phyloP scores from a whole-genome alignment of 176 grass and related monocot genomes.

The Rhipidocladum racemiflorum region DNA sequence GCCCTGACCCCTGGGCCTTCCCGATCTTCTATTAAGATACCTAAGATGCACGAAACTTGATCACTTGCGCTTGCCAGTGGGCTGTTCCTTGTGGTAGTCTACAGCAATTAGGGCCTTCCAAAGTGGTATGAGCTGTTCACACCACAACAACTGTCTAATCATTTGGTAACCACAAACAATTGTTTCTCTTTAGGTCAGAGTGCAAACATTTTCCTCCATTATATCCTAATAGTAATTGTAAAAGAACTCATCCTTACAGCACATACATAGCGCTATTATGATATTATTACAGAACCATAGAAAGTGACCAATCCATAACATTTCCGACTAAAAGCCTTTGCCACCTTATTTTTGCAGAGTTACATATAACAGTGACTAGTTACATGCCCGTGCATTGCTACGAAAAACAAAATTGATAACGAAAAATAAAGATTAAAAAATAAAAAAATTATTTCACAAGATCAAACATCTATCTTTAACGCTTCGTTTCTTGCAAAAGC shows the following conservation, averaged over 20 bases:
- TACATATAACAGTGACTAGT: background rate
- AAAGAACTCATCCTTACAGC: conserved; percentile 36
- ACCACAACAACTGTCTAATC: conserved; percentile 27
- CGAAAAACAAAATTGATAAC: no score
- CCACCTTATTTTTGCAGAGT: background rate
- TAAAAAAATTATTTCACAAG: no score
- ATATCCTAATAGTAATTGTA: conserved; percentile 17
- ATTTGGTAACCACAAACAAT: conserved; percentile 25
- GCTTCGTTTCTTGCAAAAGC: no score
- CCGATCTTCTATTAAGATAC: conserved; percentile 21
- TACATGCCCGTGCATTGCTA: no score
- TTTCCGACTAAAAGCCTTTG: background rate
- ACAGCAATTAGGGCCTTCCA: conserved; percentile 2
- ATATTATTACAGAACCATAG: background rate
- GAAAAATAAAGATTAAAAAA: no score
- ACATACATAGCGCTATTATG: conserved; percentile 8
- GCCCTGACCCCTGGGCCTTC: background rate
- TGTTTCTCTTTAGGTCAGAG: conserved; percentile 33
- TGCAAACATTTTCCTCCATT: conserved; percentile 40
- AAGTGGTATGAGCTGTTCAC: background rate
- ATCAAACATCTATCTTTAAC: no score
- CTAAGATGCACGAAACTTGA: conserved; percentile 21
- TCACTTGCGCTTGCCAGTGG: background rate
- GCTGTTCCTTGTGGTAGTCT: background rate
- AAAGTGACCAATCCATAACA: background rate